Conservation (phyloP, 805 yeast genomes). For the Nematodospora valgi region DNA sequence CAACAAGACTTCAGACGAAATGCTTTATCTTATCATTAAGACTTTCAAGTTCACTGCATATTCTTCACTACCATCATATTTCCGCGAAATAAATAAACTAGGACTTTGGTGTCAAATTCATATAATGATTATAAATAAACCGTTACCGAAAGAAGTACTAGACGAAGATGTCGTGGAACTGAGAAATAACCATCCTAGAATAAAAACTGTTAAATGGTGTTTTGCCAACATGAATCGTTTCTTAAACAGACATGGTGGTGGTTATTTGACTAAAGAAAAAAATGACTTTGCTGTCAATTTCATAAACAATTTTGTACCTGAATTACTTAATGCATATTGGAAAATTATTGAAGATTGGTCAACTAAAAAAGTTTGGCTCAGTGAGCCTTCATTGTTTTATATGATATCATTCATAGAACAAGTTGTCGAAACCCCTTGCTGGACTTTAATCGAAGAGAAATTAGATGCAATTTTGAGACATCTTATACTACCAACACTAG, state of each 20-base stretch:
- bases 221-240: slow-evolving; percentile 41
- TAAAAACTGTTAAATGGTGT: slow-evolving; percentile 44
- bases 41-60: slow-evolving; percentile 39
- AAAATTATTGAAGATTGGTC: slow-evolving; percentile 42
- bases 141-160: slow-evolving; percentile 32
- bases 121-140: slow-evolving; percentile 35
- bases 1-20: slow-evolving; percentile 21
- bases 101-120: slow-evolving; percentile 42
- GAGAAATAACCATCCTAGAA: slow-evolving; percentile 38
- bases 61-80: slow-evolving; percentile 35
- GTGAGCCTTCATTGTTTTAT: slow-evolving; percentile 39
- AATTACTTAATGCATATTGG: slow-evolving; percentile 42
- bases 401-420: slow-evolving; percentile 43
- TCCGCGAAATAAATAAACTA: slow-evolving; percentile 31
- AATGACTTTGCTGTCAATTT: slow-evolving; percentile 29
- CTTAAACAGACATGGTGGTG: slow-evolving; percentile 44
- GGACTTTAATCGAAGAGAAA: slow-evolving; percentile 33
- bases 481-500: slow-evolving; percentile 39
- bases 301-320: slow-evolving; percentile 38
- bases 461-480: slow-evolving; percentile 40
- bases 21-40: slow-evolving; percentile 39
- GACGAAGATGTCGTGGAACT: slow-evolving; percentile 27
- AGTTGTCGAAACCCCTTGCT: slow-evolving; percentile 37
- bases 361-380: slow-evolving; percentile 34
- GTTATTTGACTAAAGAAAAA: slow-evolving; percentile 30